phyloP scores from a whole-genome alignment of 805 yeast genomes.

The Myxozyma nipponensis region DNA sequence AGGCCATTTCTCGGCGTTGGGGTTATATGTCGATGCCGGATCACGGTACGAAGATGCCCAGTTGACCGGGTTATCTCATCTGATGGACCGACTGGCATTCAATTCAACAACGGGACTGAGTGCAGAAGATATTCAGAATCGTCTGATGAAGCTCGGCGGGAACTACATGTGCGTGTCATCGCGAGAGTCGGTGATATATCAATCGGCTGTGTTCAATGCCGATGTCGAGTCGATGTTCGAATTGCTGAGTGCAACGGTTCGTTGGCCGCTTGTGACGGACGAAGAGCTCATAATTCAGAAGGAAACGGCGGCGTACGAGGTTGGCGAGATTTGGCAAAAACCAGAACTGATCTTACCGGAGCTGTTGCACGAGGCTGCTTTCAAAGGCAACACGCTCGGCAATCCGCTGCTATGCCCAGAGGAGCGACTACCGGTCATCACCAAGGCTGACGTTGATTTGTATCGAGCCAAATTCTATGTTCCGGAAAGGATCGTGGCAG shows the following conservation, averaged over 20 bases:
- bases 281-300: slow-evolving; percentile 73
- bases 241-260: slow-evolving; percentile 71
- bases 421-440: slow-evolving; percentile 57
- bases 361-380: slow-evolving; percentile 82
- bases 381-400: slow-evolving; percentile 67
- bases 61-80: slow-evolving; percentile 73
- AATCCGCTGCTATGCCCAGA: slow-evolving; percentile 78
- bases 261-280: slow-evolving; percentile 61
- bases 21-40: slow-evolving; percentile 87
- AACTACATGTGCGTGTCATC: slow-evolving; percentile 91
- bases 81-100: slow-evolving; percentile 79
- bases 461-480: slow-evolving; percentile 66
- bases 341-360: slow-evolving; percentile 87
- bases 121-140: slow-evolving; percentile 69
- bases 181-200: slow-evolving; percentile 87
- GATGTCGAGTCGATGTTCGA: slow-evolving; percentile 78
- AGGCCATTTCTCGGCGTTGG: slow-evolving; percentile 87
- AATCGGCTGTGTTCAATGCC: slow-evolving; percentile 86
- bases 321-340: slow-evolving; percentile 73
- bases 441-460: slow-evolving; percentile 49
- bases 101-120: slow-evolving; percentile 36
- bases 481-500: slow-evolving; percentile 79
- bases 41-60: slow-evolving; percentile 68
- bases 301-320: slow-evolving; percentile 72
- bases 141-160: slow-evolving; percentile 80